A percentile compares a stretch with the other conserved stretches of the same genome.
phyloP scores from a whole-genome alignment of 208 protist genomes.

The Trypanosoma lewisi region DNA sequence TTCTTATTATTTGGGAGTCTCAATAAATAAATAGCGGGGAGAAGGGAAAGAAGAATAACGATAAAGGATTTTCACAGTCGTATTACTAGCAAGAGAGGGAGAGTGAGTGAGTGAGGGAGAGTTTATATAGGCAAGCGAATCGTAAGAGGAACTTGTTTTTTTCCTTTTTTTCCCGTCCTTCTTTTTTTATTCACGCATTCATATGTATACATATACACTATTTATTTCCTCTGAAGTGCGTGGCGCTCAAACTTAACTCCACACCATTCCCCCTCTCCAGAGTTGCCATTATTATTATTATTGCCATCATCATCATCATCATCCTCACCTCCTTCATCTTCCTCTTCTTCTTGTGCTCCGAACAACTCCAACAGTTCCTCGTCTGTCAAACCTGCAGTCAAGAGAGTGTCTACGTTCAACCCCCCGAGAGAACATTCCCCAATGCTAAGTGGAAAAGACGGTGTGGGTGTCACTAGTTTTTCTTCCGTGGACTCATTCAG shows the following conservation, averaged over 20 bases:
- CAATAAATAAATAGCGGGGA: too few relatives aligned
- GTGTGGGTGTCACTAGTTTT: conserved; percentile 19
- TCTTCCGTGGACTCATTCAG: conserved; percentile 13
- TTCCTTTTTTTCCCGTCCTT: background rate
- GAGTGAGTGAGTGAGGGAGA: too few relatives aligned
- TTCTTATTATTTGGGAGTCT: too few relatives aligned
- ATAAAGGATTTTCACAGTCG: too few relatives aligned
- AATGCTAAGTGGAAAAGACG: conserved; percentile 15
- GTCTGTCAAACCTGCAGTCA: conserved; percentile 49
- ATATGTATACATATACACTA: background rate
- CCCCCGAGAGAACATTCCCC: conserved; percentile 11
- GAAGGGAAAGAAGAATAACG: too few relatives aligned
- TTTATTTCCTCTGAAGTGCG: background rate
- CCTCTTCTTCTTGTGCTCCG: conserved; percentile 21
- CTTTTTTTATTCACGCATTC: background rate
- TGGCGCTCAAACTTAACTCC: conserved; percentile 9
- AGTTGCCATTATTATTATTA: too few relatives aligned
- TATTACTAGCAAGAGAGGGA: too few relatives aligned
- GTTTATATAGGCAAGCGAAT: conserved; percentile 19
- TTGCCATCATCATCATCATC: conserved; percentile 6
- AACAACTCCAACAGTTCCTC: conserved; percentile 76
- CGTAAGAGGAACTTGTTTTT: background rate
- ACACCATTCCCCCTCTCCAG: too few relatives aligned
- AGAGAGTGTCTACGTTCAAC: conserved; percentile 14
- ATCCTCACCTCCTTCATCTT: conserved; percentile 2